Base-by-base conservation (phyloP, 345 rosid species). In the Melaleuca quinquenervia region DNA sequence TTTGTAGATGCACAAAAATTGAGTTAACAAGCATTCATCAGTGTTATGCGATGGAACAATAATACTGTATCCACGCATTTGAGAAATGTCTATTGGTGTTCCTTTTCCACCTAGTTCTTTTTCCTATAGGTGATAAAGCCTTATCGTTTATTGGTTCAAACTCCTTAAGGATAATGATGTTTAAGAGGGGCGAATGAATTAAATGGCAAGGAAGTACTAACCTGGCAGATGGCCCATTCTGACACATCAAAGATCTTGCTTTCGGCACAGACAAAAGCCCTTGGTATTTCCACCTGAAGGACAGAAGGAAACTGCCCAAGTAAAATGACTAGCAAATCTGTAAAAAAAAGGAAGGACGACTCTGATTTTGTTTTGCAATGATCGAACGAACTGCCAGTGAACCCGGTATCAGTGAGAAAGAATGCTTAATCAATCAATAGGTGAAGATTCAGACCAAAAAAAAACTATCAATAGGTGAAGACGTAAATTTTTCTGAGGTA, bases 201-300 rank as follows among this genome's bases (percentile, higher is more conserved):
- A 64, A 64, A 29, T 3, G 2, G 44, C 76, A 29, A 16, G 82
- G 58, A 85, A 24, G 52, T n/a, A 85, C 97, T 53, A 20, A 96
- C 99, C 98, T 98, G 99, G 89, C 99, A 98, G 86, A 94, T 96
- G 82, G 99, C 99, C 99, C 99, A 98, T 87, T 97, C 99, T 84
- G 99, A 97, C 56, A 94, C 99, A 88, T 97, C 99, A 94, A 96
- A 97, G 90, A 96, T 91, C 90, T 96, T 97, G 95, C 98, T 95
- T 90, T 97, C 99, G 6, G 98, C 99, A 84, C 99, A 97, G 84
- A 97, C 99, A 94, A 96, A 97, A 83, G 99, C 99, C 22, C 97
- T 95, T 1, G 99, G 99, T 86, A 97, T 96, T 90, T 97, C 99
- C 90, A 94, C 92, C 99, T 97, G 53, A 48, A 86, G 74, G 44